A percentile compares a stretch with the other conserved stretches of the same genome.
These are phyloP conservation scores for Neoboletus brunneissimus DNA, from an alignment of 768 basidiomycete species.

Conservation along the genomic window DNA sequence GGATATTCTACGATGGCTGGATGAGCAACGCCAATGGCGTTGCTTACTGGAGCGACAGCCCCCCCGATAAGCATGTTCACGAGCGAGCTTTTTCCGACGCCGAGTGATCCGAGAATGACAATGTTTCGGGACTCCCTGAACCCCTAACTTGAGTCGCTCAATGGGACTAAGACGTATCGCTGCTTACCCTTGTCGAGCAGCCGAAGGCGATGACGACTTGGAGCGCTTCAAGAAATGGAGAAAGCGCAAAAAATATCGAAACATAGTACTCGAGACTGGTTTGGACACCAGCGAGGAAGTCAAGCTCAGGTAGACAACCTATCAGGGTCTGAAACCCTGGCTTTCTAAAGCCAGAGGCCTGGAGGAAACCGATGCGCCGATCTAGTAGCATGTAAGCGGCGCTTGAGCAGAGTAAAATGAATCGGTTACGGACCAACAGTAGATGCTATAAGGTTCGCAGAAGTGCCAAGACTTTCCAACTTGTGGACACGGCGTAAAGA, in stretches of 20 bases:
- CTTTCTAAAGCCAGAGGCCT: not conserved
- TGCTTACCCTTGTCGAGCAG: constrained; percentile 8
- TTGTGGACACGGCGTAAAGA: not conserved
- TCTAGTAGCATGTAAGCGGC: not conserved
- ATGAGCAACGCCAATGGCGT: constrained; percentile 15
- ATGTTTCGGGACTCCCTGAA: constrained; percentile 11
- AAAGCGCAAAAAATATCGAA: not conserved
- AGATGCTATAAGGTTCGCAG: not conserved
- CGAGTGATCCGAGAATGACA: constrained; percentile 25
- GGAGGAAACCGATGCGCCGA: not conserved
- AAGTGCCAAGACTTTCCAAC: not conserved
- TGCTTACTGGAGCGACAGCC: constrained; percentile 27
- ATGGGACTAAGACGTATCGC: not conserved
- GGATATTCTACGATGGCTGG: constrained; percentile 12
- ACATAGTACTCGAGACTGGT: not conserved
- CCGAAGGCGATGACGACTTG: not conserved
- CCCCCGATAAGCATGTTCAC: constrained; percentile 37
- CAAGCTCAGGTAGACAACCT: not conserved
- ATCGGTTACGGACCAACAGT: not conserved
- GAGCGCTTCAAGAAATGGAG: not conserved
- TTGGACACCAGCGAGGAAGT: not conserved
- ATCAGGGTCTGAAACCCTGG: not conserved
- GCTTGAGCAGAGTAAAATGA: not conserved
- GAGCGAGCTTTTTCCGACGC: constrained; percentile 40
- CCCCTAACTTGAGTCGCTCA: not conserved